phyloP scores from a whole-genome alignment of 2,329 filamentous ascomycete species.

The Botrytis medusae region DNA sequence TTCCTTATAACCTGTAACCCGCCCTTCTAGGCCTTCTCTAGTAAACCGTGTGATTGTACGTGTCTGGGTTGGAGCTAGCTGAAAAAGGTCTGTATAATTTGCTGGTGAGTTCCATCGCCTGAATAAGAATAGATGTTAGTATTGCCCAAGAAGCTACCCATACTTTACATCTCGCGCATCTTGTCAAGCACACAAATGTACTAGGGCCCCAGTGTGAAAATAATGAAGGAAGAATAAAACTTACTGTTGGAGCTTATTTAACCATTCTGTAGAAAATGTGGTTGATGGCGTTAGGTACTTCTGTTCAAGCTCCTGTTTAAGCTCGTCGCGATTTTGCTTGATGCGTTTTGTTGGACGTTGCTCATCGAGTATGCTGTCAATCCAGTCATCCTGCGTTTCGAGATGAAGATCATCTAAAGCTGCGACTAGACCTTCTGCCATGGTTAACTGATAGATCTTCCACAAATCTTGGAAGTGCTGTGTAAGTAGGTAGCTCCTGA shows the following conservation, averaged over 20 bases:
- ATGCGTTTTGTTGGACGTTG: conserved; percentile 51
- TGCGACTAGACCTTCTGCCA: conserved; percentile 44
- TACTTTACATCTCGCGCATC: background rate
- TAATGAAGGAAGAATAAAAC: conserved; percentile 26
- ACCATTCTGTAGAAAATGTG: conserved; percentile 79
- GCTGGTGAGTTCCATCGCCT: conserved; percentile 77
- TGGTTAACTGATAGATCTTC: conserved; percentile 22
- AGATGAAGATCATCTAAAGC: conserved; percentile 55
- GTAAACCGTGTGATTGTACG: conserved; percentile 93
- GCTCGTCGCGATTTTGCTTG: conserved; percentile 55
- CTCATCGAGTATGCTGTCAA: conserved; percentile 60
- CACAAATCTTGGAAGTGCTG: background rate
- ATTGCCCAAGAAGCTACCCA: background rate
- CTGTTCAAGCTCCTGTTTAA: conserved; percentile 70
- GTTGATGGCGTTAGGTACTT: conserved; percentile 78
- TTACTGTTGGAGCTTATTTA: conserved; percentile 81
- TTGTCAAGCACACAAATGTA: background rate
- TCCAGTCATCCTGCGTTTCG: conserved; percentile 41
- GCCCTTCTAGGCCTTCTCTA: conserved; percentile 85
- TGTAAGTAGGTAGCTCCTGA: background rate
- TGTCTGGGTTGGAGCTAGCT: conserved; percentile 85
- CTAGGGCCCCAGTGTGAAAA: background rate
- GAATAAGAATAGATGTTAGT: conserved; percentile 26
- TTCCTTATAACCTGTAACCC: conserved; percentile 90
- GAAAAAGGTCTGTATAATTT: conserved; percentile 81